Base-by-base conservation (phyloP, 2,329 filamentous ascomycete species). In the Botrytis fabae region DNA sequence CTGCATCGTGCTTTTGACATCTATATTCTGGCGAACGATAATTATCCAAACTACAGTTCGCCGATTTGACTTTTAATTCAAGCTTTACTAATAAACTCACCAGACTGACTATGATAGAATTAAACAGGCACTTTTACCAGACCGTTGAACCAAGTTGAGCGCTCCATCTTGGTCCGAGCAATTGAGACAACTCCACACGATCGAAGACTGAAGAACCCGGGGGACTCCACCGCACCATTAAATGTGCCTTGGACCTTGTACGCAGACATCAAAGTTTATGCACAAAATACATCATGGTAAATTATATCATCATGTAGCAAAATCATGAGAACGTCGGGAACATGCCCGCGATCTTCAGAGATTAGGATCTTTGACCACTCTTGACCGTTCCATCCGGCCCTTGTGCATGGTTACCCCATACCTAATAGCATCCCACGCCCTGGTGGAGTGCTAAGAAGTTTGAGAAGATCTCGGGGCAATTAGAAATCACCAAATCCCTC, bases 141-240 rank as follows among this genome's bases (percentile, higher is more conserved):
- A 20, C 54, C 68, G 54, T 70, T 61, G 68, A 20, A 28, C 20
- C 32, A 61, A 42, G 20, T 59, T 46, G n/a, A 28, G 48, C 35
- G 20, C 22, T 59, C 6, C 16, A 20, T 35, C 51, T 44, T 70
- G 54, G 68, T 46, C 51, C 44, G 68, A 70, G 51, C 51, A 28
- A 54, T 68, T 54, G 51, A 70, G 46, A 70, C 28, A 18, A 25
- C 38, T 70, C 68, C 68, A 51, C 68, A 48, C n/a, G 32, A 70
- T 70, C 42, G 28, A 70, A 60, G 57, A 57, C 68, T 70, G 57
- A 70, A 32, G 42, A 62, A 46, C 28, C 12, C n/a, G 51, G 28
- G n/a, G 57, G 54, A 35, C 54, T 44, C 38, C 57, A 60, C 57
- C 66, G 25, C 48, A 44, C 25, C n/a, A 69, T 12, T 22, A 28